Base-by-base conservation (phyloP, 306 rosid species). In the Ochetophila trinervis region DNA sequence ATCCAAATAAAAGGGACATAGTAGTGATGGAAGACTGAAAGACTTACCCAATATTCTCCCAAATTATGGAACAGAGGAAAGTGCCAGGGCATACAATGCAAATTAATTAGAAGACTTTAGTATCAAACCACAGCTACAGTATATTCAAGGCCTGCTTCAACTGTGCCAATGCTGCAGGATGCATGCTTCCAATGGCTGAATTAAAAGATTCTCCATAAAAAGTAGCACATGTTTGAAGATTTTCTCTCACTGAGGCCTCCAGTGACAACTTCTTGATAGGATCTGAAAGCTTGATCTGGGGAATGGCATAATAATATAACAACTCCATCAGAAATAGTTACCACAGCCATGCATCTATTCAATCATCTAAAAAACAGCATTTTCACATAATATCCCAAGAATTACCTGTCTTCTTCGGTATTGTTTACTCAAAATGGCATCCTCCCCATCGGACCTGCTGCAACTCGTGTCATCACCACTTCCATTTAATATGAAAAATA, bases 141-240 rank as follows among this genome's bases (percentile, higher is more conserved):
- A 89, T 85, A 80, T 93, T 87, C 72, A 93, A 78, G 49, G 98
- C 98, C 78, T 84, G 91, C 77, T 86, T 93, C 77, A 93, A 79
- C 62, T 93, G 95, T 44, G 88, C 80, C 56, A 93, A 71, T 51
- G 91, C 89, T 52, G 91, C 70, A 59, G 98, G 96, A 81, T 93
- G 98, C 80, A 93, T 93, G 78, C 82, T 82, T 74, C 76, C 77
- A 78, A 93, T 89, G 44, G 87, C 87, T 47, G 88, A 65, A 85
- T 80, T 85, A 69, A 93, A 93, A n/a, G 93, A 76, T 76, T 93
- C 98, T 36, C 98, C 98, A 71, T 93, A 96, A 75, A 87, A 88
- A 50, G 88, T 79, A 55, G 94, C 85, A 72, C 95, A 89, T 5
- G 96, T 89, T 67, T 87, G 98, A 67, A 93, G 91, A 75, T 93